These are phyloP conservation scores for Suhomyces coccinellae DNA, from an alignment of 1,139 yeast genomes.

Conservation along the genomic window DNA sequence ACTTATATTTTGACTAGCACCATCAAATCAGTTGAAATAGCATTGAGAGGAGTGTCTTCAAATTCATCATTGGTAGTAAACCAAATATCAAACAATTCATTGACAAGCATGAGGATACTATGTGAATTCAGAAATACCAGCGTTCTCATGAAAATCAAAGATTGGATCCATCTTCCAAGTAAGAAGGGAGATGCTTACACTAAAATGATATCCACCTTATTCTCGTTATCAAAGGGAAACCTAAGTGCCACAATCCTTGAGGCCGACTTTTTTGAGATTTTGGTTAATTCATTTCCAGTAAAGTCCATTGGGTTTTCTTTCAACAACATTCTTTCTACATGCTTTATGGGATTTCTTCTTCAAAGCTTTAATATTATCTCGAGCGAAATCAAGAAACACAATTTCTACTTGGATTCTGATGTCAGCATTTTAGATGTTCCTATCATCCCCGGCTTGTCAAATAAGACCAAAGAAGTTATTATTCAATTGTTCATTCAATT, in stretches of 20 bases:
- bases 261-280: slow-evolving; percentile 53
- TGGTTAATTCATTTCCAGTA: slow-evolving; percentile 50
- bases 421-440: slow-evolving; percentile 39
- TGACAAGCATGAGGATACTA: slow-evolving; percentile 59
- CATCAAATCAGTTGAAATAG: slow-evolving; percentile 64
- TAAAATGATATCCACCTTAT: slow-evolving; percentile 37
- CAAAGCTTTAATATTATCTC: slow-evolving; percentile 32
- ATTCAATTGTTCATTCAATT: slow-evolving; percentile 1
- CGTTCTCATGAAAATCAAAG: slow-evolving; percentile 33
- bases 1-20: slow-evolving; percentile 49
- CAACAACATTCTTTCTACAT: slow-evolving; percentile 41
- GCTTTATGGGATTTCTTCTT: slow-evolving; percentile 42
- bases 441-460: slow-evolving; percentile 20
- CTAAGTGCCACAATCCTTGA: slow-evolving; percentile 36
- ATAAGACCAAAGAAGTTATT: neutral
- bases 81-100: slow-evolving; percentile 60
- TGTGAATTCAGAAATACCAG: slow-evolving; percentile 44
- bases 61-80: slow-evolving; percentile 45
- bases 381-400: slow-evolving; percentile 25
- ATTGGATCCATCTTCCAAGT: slow-evolving; percentile 28
- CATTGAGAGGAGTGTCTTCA: slow-evolving; percentile 57
- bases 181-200: slow-evolving; percentile 33
- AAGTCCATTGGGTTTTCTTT: slow-evolving; percentile 39
- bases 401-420: slow-evolving; percentile 24
- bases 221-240: slow-evolving; percentile 29